A percentile compares a stretch with the other conserved stretches of the same genome.
Evolutionary conservation across 2,329 filamentous ascomycete species (phyloP).

Genomic region (Neofusicoccum sp.): DNA sequence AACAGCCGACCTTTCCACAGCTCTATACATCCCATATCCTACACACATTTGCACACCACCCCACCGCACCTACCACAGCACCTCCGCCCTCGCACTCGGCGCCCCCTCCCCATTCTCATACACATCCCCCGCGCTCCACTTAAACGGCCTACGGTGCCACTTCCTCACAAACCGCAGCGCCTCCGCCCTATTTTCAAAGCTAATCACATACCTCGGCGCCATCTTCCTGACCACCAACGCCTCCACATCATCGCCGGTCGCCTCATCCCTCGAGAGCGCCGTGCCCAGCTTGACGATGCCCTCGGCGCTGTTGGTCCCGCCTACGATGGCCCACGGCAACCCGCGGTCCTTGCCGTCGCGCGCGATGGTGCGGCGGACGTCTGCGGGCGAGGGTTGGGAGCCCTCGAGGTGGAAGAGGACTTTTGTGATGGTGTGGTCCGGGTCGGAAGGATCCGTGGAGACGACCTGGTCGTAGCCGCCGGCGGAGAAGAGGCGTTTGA

Average conservation of each 20-base stretch:
- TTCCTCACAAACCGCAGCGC: slow-evolving; percentile 52
- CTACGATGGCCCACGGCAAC: slow-evolving; percentile 32
- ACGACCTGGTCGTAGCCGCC: slow-evolving; percentile 7
- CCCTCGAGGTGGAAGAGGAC: slow-evolving; percentile 34
- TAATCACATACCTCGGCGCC: slow-evolving; percentile 52
- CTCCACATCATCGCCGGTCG: background rate
- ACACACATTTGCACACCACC: background rate
- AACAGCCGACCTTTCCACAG: background rate
- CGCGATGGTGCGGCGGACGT: slow-evolving; percentile 30
- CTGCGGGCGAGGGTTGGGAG: slow-evolving; percentile 30
- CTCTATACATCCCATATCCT: too few relatives aligned
- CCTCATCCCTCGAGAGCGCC: background rate
- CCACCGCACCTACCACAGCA: slow-evolving; percentile 6
- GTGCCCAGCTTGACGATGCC: slow-evolving; percentile 20
- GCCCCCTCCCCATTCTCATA: background rate
- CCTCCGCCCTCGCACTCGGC: slow-evolving; percentile 1
- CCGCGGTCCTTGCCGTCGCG: slow-evolving; percentile 34
- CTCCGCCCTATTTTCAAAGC: slow-evolving; percentile 55
- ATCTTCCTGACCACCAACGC: slow-evolving; percentile 34
- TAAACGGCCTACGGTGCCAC: slow-evolving; percentile 48
- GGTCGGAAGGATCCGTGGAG: background rate
- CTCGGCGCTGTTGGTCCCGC: slow-evolving; percentile 26
- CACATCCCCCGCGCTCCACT: background rate
- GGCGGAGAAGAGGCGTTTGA: slow-evolving; percentile 19
- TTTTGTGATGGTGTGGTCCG: background rate